Evolutionary conservation across 495 filamentous ascomycete species (phyloP).

Genomic region (Lichenothelia convexa): DNA sequence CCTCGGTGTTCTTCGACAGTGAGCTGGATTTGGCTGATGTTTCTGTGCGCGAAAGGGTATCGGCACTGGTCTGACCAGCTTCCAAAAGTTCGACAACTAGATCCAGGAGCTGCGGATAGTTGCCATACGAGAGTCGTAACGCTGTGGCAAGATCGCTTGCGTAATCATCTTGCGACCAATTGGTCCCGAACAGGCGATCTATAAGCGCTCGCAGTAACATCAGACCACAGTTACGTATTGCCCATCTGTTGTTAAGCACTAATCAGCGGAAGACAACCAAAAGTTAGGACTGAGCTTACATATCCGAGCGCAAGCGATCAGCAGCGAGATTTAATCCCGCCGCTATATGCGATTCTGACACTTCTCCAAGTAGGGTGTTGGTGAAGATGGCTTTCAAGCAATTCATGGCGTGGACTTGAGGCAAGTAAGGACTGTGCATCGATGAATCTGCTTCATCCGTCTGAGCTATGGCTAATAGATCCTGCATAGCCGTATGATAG

Average conservation of each 20-base stretch:
- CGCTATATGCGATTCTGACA: constrained; percentile 50
- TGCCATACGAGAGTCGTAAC: constrained; percentile 41
- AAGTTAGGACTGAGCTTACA: constrained; percentile 32
- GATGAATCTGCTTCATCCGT: constrained; percentile 29
- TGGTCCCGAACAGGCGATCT: constrained; percentile 52
- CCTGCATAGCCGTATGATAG: constrained; percentile 31
- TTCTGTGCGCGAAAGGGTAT: not conserved
- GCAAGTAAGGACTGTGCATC: constrained; percentile 36
- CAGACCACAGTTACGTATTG: constrained; percentile 79
- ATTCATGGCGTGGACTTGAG: constrained; percentile 89
- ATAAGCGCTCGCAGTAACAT: constrained; percentile 74
- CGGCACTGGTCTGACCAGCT: constrained; percentile 9
- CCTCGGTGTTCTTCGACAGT: constrained; percentile 29
- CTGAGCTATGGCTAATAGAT: constrained; percentile 39
- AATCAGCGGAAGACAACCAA: not conserved
- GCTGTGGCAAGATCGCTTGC: constrained; percentile 12
- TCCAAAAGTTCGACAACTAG: constrained; percentile 50
- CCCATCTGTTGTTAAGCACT: constrained; percentile 50
- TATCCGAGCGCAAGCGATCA: constrained; percentile 43
- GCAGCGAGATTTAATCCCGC: constrained; percentile 57
- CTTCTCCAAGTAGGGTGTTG: constrained; percentile 45
- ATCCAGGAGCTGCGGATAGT: constrained; percentile 49
- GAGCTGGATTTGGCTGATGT: too few relatives aligned
- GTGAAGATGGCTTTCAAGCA: constrained; percentile 76
- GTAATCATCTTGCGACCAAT: constrained; percentile 31